Conservation (phyloP, 352 stramenopile genomes). For the Phytophthora pinifolia region DNA sequence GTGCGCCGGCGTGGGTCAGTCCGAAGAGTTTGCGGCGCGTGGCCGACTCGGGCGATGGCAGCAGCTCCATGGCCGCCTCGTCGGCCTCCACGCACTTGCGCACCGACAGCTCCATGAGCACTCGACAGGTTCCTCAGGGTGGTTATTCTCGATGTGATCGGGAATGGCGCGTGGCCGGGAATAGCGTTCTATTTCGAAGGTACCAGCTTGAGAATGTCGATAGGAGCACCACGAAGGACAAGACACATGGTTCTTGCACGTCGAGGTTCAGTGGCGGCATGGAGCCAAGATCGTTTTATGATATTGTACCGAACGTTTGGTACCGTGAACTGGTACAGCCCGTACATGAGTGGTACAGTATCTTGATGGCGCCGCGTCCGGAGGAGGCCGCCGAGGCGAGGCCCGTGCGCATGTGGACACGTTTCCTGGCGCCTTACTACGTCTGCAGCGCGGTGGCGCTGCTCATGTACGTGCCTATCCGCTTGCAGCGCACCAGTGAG, state of each 20-base stretch:
- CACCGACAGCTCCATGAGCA: slow-evolving; percentile 41
- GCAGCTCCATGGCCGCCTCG: slow-evolving; percentile 36
- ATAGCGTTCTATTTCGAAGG: slow-evolving; percentile 4
- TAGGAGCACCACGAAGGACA: too few species aligned
- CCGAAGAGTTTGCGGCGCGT: slow-evolving; percentile 62
- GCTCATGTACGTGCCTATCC: slow-evolving; percentile 58
- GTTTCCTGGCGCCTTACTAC: slow-evolving; percentile 75
- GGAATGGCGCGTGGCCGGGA: not conserved
- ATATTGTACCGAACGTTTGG: not conserved
- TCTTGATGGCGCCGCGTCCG: too few species aligned
- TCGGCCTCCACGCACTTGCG: slow-evolving; percentile 47
- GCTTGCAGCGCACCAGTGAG: slow-evolving; percentile 40
- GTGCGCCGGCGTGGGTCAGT: slow-evolving; percentile 48
- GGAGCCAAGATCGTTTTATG: not conserved
- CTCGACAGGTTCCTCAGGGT: too few species aligned
- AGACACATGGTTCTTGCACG: too few species aligned
- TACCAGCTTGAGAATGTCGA: too few species aligned
- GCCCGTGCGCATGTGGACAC: slow-evolving; percentile 33
- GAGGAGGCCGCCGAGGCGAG: not conserved
- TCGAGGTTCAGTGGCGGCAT: too few species aligned
- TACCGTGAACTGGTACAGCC: too few species aligned
- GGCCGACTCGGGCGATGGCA: slow-evolving; percentile 41
- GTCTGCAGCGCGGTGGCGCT: slow-evolving; percentile 55
- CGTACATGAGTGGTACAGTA: too few species aligned
- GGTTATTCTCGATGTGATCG: not conserved